Conservation (phyloP, 345 rosid species). For the Boechera stricta region DNA sequence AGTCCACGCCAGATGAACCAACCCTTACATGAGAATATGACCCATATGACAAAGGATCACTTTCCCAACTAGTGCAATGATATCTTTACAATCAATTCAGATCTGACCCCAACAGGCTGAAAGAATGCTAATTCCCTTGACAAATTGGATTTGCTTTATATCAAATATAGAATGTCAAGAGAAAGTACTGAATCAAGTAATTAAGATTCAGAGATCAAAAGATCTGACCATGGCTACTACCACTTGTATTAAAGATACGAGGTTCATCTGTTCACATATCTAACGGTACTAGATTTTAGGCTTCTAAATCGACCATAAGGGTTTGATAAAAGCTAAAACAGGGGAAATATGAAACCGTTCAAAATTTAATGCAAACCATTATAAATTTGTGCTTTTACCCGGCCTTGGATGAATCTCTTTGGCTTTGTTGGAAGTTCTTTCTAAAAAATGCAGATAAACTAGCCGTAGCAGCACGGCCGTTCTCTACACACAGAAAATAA, state of each 20-base stretch:
- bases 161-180: too few species aligned
- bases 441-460: slow-evolving; percentile 80
- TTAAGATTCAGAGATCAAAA: slow-evolving; percentile 45
- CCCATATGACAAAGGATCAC: slow-evolving; percentile 77
- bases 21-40: slow-evolving; percentile 96
- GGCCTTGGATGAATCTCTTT: slow-evolving; percentile 51
- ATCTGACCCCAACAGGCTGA: background rate
- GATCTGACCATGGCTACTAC: slow-evolving; percentile 50
- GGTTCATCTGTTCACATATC: slow-evolving; percentile 17
- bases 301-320: background rate
- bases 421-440: slow-evolving; percentile 67
- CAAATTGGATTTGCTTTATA: background rate
- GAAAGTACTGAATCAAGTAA: background rate
- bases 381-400: slow-evolving; percentile 23
- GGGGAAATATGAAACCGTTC: slow-evolving; percentile 2
- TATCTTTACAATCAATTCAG: background rate
- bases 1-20: slow-evolving; percentile 81
- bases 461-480: slow-evolving; percentile 71
- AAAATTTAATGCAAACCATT: background rate
- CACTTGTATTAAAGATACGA: slow-evolving; percentile 34
- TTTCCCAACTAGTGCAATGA: slow-evolving; percentile 81
- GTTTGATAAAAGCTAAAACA: slow-evolving; percentile 12
- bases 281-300: background rate
- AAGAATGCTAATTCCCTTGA: background rate
- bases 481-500: slow-evolving; percentile 68